These are phyloP conservation scores for Yarrowia bubula DNA, from an alignment of 805 yeast genomes.

Conservation along the genomic window DNA sequence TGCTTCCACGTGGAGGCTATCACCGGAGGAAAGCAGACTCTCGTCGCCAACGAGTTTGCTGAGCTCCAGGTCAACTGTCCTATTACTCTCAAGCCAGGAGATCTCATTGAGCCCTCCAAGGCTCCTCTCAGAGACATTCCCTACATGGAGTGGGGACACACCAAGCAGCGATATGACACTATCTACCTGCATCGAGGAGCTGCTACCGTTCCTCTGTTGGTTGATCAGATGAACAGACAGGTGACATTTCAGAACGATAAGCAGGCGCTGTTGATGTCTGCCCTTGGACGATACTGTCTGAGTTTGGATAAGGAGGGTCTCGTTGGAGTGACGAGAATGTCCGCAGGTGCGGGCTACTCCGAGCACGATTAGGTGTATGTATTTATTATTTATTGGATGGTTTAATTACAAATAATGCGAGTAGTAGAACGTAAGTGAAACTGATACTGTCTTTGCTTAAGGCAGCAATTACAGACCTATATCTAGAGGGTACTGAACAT, in stretches of 20 bases:
- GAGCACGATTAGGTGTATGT: constrained; percentile 1
- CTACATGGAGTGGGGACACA: constrained; percentile 22
- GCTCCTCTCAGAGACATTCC: constrained; percentile 20
- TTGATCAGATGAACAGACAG: constrained; percentile 22
- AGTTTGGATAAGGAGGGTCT: constrained; percentile 18
- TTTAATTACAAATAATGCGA: not conserved
- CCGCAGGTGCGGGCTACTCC: constrained; percentile 21
- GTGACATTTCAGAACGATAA: constrained; percentile 17
- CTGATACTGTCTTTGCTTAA: no score
- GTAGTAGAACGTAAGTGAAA: not conserved
- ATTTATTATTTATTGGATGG: constrained; percentile 16
- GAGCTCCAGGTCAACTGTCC: constrained; percentile 20
- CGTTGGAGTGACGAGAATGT: constrained; percentile 7
- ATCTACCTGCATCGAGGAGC: constrained; percentile 19
- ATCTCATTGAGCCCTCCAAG: constrained; percentile 17
- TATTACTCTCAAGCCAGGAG: constrained; percentile 9
- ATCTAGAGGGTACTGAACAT: no score
- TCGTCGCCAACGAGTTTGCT: constrained; percentile 12
- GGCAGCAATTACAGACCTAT: no score
- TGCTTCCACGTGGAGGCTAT: constrained; percentile 18
- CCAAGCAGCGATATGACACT: constrained; percentile 20
- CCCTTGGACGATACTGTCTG: constrained; percentile 10
- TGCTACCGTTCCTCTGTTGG: constrained; percentile 9
- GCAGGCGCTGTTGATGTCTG: constrained; percentile 14
- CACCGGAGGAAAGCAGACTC: constrained; percentile 10